A percentile compares a stretch with the other conserved stretches of the same genome.
Conservation (phyloP, 805 yeast species). For the Danielia reshetovae region DNA sequence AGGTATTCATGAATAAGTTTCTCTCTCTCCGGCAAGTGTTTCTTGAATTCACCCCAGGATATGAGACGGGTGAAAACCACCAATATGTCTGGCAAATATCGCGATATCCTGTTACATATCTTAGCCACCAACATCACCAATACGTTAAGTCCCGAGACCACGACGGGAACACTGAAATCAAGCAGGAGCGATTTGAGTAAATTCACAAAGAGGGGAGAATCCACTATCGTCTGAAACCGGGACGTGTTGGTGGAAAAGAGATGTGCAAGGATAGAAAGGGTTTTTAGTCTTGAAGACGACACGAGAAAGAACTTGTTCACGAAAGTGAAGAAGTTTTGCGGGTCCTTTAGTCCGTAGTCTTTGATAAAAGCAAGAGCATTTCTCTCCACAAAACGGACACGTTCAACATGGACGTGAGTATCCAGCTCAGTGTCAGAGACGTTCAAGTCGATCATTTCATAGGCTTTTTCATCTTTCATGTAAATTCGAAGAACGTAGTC, state of each 20-base stretch:
- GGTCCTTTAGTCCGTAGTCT: conserved; percentile 39
- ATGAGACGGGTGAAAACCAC: conserved; percentile 41
- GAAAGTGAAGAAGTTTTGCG: conserved; percentile 32
- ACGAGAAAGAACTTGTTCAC: conserved; percentile 32
- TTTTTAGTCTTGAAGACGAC: conserved; percentile 32
- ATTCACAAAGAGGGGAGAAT: conserved; percentile 33
- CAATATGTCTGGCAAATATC: conserved; percentile 38
- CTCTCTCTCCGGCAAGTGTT: conserved; percentile 10
- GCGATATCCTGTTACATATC: conserved; percentile 29
- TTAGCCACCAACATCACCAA: conserved; percentile 41
- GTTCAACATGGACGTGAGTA: conserved; percentile 42
- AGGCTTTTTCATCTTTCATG: conserved; percentile 5
- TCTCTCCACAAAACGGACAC: conserved; percentile 43
- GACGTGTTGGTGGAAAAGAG: conserved; percentile 27
- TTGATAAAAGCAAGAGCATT: conserved; percentile 41
- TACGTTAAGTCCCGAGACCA: conserved; percentile 32
- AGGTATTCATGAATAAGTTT: conserved; percentile 6
- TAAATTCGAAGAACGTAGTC: conserved; percentile 23
- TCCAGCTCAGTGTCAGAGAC: conserved; percentile 14
- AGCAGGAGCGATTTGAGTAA: conserved; percentile 35
- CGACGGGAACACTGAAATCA: conserved; percentile 39
- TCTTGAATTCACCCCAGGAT: conserved; percentile 20
- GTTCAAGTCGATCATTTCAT: conserved; percentile 14
- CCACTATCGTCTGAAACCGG: conserved; percentile 25
- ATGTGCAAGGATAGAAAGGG: conserved; percentile 34